A percentile compares a stretch with the other conserved stretches of the same genome.
Conservation (phyloP, 2,329 filamentous ascomycete genomes). For the Lachnellula arida region DNA sequence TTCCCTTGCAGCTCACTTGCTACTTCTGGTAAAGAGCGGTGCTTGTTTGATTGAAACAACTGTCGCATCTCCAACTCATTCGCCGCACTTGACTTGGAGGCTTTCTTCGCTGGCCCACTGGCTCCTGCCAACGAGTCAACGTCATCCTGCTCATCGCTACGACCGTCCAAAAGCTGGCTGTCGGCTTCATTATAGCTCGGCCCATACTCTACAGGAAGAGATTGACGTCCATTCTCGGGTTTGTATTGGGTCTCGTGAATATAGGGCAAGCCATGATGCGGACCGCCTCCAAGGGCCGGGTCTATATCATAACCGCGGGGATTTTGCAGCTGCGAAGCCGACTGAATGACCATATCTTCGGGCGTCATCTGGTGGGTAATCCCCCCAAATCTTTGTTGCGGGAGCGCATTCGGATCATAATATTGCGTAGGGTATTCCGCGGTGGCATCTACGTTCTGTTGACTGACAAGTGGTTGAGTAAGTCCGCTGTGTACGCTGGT, state of each 20-base stretch:
- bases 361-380: slow-evolving; percentile 42
- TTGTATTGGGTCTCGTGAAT: slow-evolving; percentile 38
- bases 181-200: slow-evolving; percentile 54
- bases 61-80: slow-evolving; percentile 79
- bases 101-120: slow-evolving; percentile 47
- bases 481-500: slow-evolving; percentile 39
- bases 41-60: slow-evolving; percentile 64
- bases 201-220: slow-evolving; percentile 50
- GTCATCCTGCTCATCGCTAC: slow-evolving; percentile 52
- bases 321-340: slow-evolving; percentile 51
- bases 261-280: slow-evolving; percentile 41
- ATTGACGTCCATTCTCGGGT: slow-evolving; percentile 40
- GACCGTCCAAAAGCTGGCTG: slow-evolving; percentile 54
- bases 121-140: slow-evolving; percentile 46
- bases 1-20: slow-evolving; percentile 73
- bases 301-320: slow-evolving; percentile 47
- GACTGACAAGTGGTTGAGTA: slow-evolving; percentile 28
- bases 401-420: slow-evolving; percentile 29
- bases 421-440: slow-evolving; percentile 30
- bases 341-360: slow-evolving; percentile 57
- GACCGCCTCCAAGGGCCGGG: slow-evolving; percentile 44
- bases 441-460: slow-evolving; percentile 25
- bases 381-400: slow-evolving; percentile 27
- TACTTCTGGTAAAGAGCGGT: slow-evolving; percentile 64
- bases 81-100: slow-evolving; percentile 66